Evolutionary conservation across 2,329 filamentous ascomycete species (phyloP).

Genomic region (Hymenoscyphus linearis): DNA sequence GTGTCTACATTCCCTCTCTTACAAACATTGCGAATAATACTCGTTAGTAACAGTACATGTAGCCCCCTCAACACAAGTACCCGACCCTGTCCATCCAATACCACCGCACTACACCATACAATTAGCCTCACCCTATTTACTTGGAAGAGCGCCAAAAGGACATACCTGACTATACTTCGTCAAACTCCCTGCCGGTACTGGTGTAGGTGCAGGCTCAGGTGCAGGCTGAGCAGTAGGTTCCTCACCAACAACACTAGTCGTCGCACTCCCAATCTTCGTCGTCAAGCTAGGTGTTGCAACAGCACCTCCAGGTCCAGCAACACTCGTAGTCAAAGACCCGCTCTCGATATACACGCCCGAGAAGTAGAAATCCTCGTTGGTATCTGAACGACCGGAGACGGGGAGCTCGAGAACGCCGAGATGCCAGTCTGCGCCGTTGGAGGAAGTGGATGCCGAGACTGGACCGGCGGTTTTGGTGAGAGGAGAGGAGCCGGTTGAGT

Average conservation of each 20-base stretch:
- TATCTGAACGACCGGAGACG: conserved; percentile 47
- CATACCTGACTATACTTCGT: conserved; percentile 14
- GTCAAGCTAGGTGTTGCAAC: conserved; percentile 4
- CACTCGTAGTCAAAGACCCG: conserved; percentile 39
- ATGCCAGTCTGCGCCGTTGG: conserved; percentile 69
- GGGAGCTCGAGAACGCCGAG: conserved; percentile 64
- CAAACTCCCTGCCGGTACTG: conserved; percentile 10
- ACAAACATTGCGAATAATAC: conserved; percentile 28
- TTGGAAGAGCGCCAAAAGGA: not conserved
- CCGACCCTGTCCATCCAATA: conserved; percentile 21
- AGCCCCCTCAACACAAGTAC: conserved; percentile 23
- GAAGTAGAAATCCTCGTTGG: conserved; percentile 64
- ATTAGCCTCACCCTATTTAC: not conserved
- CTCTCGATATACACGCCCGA: conserved; percentile 66
- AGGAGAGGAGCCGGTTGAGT: conserved; percentile 56
- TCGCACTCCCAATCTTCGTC: conserved; percentile 1
- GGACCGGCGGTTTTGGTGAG: conserved; percentile 55
- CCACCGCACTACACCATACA: conserved; percentile 23
- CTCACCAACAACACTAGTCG: not conserved
- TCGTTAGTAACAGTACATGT: conserved; percentile 21
- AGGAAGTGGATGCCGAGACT: conserved; percentile 54
- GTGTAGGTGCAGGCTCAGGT: not conserved
- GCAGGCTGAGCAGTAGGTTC: not conserved
- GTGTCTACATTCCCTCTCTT: not conserved
- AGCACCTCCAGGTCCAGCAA: conserved; percentile 33